A percentile compares a stretch with the other conserved stretches of the same genome.
These are phyloP conservation scores for Kalaharituber pfeilii DNA, from an alignment of 2,329 filamentous ascomycete genomes.

Conservation along the genomic window DNA sequence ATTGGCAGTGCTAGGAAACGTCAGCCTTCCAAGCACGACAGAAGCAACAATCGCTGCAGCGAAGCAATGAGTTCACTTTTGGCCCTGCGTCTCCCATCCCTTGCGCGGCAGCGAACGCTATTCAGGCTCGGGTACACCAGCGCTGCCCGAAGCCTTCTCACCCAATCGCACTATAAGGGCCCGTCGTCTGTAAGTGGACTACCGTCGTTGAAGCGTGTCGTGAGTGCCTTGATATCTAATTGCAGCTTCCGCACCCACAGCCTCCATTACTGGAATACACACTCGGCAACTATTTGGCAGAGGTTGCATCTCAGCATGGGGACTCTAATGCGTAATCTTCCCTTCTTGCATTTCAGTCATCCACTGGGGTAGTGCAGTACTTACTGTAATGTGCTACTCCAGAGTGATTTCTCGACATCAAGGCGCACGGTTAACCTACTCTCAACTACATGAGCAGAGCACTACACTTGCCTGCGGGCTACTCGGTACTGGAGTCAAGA, in stretches of 20 bases:
- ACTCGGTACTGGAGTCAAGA: conserved; percentile 50
- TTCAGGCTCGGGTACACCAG: no score
- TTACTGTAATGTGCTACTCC: conserved; percentile 7
- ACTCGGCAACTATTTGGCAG: conserved; percentile 54
- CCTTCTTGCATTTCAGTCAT: background rate
- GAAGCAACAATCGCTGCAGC: no score
- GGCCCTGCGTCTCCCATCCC: no score
- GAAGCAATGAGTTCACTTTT: no score
- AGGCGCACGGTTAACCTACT: conserved; percentile 50
- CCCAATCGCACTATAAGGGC: conserved; percentile 4
- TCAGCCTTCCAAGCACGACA: no score
- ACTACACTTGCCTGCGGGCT: conserved; percentile 59
- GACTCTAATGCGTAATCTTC: conserved; percentile 44
- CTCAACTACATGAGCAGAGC: conserved; percentile 54
- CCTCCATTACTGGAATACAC: conserved; percentile 50
- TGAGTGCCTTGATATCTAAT: no score
- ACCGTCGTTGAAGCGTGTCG: no score
- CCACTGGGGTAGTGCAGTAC: no score
- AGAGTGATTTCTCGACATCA: conserved; percentile 46
- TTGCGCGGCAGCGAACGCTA: no score
- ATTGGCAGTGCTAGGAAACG: no score
- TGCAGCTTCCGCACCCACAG: no score
- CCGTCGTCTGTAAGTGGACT: background rate
- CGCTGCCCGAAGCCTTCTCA: background rate
- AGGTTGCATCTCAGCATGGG: conserved; percentile 45